A percentile compares a stretch with the other conserved stretches of the same genome.
phyloP scores from a whole-genome alignment of 192 early-diverging fungal species.

The Mortierella claussenii region DNA sequence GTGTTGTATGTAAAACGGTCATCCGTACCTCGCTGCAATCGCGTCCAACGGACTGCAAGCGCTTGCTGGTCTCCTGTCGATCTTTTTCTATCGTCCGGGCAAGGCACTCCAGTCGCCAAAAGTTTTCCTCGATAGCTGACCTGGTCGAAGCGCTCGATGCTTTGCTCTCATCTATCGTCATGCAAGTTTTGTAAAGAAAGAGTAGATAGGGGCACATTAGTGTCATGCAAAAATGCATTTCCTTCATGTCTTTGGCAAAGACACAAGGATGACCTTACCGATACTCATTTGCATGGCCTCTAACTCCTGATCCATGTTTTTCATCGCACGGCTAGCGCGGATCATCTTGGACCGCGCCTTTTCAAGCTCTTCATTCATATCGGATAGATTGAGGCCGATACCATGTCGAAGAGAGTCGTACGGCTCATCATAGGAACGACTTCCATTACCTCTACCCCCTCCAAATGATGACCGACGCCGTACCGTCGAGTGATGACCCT shows the following conservation, averaged over 20 bases:
- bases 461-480: slow-evolving; percentile 28
- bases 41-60: slow-evolving; percentile 17
- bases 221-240: background rate
- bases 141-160: slow-evolving; percentile 30
- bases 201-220: background rate
- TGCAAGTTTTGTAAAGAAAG: background rate
- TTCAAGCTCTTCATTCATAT: slow-evolving; percentile 41
- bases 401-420: slow-evolving; percentile 47
- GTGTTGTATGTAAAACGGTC: too few species aligned
- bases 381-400: slow-evolving; percentile 27
- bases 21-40: slow-evolving; percentile 24
- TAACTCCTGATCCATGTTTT: slow-evolving; percentile 43
- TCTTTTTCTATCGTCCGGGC: slow-evolving; percentile 43
- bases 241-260: too few species aligned
- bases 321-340: slow-evolving; percentile 46
- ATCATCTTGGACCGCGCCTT: slow-evolving; percentile 39
- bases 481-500: slow-evolving; percentile 35
- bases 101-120: slow-evolving; percentile 45
- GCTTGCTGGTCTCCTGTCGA: slow-evolving; percentile 29
- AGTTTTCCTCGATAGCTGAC: slow-evolving; percentile 48
- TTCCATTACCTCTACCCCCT: background rate
- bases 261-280: slow-evolving; percentile 16
- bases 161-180: slow-evolving; percentile 36
- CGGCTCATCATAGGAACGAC: slow-evolving; percentile 7
- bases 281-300: slow-evolving; percentile 40